Evolutionary conservation across 1,284 basidiomycete genomes (phyloP).

Genomic region (Apiotrichum sp.): DNA sequence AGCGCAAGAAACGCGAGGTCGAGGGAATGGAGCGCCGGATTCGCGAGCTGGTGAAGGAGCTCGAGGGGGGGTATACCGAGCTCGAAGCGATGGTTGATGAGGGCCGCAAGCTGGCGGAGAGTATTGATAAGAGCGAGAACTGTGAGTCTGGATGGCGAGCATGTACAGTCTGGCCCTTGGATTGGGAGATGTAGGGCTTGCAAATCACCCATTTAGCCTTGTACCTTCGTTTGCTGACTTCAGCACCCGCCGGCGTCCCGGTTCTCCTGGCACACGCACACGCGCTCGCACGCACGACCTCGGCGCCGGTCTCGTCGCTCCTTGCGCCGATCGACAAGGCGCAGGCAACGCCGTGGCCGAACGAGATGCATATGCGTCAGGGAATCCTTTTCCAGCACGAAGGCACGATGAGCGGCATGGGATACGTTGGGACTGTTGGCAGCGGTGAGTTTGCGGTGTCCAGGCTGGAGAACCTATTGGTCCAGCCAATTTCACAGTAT

Average conservation of each 20-base stretch:
- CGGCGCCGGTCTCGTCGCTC: slow-evolving; percentile 30
- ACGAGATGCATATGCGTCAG: slow-evolving; percentile 37
- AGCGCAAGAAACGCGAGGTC: slow-evolving; percentile 25
- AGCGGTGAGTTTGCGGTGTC: slow-evolving; percentile 23
- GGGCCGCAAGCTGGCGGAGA: slow-evolving; percentile 19
- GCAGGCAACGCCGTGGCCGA: slow-evolving; percentile 37
- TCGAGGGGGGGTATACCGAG: slow-evolving; percentile 29
- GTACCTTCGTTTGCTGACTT: slow-evolving; percentile 1
- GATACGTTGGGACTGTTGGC: slow-evolving; percentile 29
- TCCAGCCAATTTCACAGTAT: too few relatives aligned
- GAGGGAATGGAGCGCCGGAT: slow-evolving; percentile 25
- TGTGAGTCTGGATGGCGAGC: slow-evolving; percentile 16
- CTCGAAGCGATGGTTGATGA: slow-evolving; percentile 29
- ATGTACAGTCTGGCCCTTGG: too few relatives aligned
- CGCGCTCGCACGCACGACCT: slow-evolving; percentile 30
- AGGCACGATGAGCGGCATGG: slow-evolving; percentile 39
- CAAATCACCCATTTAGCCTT: too few relatives aligned
- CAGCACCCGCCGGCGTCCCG: slow-evolving; percentile 27
- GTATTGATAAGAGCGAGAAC: slow-evolving; percentile 26
- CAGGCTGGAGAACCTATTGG: too few relatives aligned
- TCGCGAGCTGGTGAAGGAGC: slow-evolving; percentile 16
- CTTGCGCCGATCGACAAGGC: slow-evolving; percentile 25
- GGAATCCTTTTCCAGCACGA: slow-evolving; percentile 39
- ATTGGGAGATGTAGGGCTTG: too few relatives aligned
- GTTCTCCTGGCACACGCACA: slow-evolving; percentile 34